Conservation (phyloP, 2,329 filamentous ascomycete genomes). For the Capronia americana region DNA sequence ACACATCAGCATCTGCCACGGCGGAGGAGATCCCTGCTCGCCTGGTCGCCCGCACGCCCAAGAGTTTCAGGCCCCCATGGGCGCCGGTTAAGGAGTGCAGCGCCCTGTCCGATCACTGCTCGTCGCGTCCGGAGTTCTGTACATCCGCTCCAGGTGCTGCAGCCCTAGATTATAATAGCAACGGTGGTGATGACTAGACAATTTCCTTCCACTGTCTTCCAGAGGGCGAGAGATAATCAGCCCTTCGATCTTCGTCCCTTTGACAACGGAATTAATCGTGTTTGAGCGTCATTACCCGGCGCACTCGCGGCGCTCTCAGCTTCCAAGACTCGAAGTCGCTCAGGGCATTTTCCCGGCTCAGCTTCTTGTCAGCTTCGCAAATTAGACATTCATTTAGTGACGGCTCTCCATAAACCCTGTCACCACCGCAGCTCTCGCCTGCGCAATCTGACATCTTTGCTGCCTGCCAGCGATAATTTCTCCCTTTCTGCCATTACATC, state of each 20-base stretch:
- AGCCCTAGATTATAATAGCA: constrained; percentile 17
- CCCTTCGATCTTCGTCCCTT: no score
- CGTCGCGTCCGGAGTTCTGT: neutral
- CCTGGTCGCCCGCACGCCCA: neutral
- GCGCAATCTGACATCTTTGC: constrained; percentile 22
- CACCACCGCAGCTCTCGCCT: constrained; percentile 13
- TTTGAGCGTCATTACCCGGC: no score
- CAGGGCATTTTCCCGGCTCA: constrained; percentile 11
- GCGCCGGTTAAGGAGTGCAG: neutral
- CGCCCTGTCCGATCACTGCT: constrained; percentile 7
- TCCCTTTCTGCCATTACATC: neutral
- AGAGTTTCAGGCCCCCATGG: neutral
- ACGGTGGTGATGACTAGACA: neutral
- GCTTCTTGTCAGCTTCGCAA: constrained; percentile 24
- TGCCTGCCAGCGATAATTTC: constrained; percentile 11
- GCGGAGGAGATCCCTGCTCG: neutral
- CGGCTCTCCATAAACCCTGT: constrained; percentile 11
- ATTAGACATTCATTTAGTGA: constrained; percentile 16
- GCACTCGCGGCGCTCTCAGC: neutral
- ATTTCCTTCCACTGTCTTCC: neutral
- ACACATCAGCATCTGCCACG: neutral
- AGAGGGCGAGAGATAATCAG: neutral
- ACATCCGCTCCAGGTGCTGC: neutral
- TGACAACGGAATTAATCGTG: constrained; percentile 3
- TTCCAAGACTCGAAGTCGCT: constrained; percentile 12